Evolutionary conservation across 164 flowering plant genomes (phyloP).

Genomic region (Stephania japonica): DNA sequence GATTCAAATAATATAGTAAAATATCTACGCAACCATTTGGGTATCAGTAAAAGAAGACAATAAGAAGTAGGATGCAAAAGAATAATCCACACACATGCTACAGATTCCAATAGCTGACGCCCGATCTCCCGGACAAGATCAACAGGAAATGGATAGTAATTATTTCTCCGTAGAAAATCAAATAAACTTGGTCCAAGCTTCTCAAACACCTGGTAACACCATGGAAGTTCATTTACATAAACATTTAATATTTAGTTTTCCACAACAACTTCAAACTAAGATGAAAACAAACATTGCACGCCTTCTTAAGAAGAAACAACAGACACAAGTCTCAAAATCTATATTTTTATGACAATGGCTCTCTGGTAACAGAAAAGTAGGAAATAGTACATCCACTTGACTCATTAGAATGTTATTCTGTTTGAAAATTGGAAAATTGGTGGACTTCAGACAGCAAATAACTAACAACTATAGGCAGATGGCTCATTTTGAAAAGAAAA

Average conservation of each 20-base stretch:
- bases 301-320: neutral
- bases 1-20: conserved; percentile 11
- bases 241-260: conserved; percentile 38
- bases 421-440: neutral
- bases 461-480: neutral
- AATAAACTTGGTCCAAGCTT: conserved; percentile 99
- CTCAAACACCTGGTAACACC: conserved; percentile 89
- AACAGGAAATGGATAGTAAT: conserved; percentile 76
- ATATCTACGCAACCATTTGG: conserved; percentile 15
- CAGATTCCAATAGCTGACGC: conserved; percentile 94
- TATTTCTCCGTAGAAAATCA: conserved; percentile 87
- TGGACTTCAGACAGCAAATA: neutral
- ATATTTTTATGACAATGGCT: neutral
- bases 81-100: conserved; percentile 86
- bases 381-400: neutral
- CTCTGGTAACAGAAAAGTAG: neutral
- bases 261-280: neutral
- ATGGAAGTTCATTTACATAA: conserved; percentile 54
- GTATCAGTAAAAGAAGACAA: conserved; percentile 11
- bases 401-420: neutral
- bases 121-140: conserved; percentile 93
- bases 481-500: neutral
- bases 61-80: conserved; percentile 22
- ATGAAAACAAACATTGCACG: neutral
- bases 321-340: neutral